phyloP scores from a whole-genome alignment of 164 flowering plant genomes.

The Macadamia tetraphylla region DNA sequence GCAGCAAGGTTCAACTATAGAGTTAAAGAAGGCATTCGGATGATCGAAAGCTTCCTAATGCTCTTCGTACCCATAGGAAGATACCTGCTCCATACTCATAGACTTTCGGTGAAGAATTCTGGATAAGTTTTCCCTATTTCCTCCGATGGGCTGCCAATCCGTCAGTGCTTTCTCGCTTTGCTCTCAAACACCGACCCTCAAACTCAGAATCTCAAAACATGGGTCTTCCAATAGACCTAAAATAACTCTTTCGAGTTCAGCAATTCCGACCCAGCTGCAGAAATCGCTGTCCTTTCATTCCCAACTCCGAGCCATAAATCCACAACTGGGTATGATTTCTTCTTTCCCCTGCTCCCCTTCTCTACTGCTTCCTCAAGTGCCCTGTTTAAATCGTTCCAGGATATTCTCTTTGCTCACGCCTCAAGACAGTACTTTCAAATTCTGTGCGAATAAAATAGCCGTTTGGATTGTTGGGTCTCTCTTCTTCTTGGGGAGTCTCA shows the following conservation, averaged over 20 bases:
- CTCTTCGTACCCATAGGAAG: too few species aligned
- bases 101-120: too few species aligned
- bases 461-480: slow-evolving; percentile 57
- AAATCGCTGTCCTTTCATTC: slow-evolving; percentile 7
- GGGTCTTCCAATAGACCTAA: not conserved
- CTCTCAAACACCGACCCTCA: not conserved
- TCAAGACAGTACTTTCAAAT: slow-evolving; percentile 17
- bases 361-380: slow-evolving; percentile 7
- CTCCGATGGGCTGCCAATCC: slow-evolving; percentile 5
- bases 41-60: too few species aligned
- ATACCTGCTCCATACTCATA: too few species aligned
- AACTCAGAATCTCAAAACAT: not conserved
- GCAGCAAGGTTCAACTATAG: too few species aligned
- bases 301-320: not conserved
- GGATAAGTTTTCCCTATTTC: too few species aligned
- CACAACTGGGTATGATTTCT: slow-evolving; percentile 8
- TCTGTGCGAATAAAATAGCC: slow-evolving; percentile 22
- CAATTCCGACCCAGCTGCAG: not conserved
- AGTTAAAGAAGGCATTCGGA: too few species aligned
- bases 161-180: not conserved
- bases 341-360: not conserved
- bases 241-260: not conserved
- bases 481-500: slow-evolving; percentile 39
- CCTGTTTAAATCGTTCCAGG: slow-evolving; percentile 4
- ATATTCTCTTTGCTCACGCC: not conserved